phyloP scores from a whole-genome alignment of 495 filamentous ascomycete genomes.

The Bacidia gigantensis region DNA sequence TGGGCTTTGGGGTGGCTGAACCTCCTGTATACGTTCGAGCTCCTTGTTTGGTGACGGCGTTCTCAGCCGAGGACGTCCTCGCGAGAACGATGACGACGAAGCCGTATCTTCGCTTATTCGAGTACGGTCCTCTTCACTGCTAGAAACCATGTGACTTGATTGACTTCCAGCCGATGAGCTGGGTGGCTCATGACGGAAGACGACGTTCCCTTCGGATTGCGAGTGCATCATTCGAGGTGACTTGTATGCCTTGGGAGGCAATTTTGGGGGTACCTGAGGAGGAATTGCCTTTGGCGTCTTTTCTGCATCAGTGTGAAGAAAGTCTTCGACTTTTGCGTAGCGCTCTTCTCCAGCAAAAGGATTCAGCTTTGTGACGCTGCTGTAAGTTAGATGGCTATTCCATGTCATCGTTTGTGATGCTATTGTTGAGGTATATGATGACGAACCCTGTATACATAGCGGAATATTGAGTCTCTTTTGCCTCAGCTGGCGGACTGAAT shows the following conservation, averaged over 20 bases:
- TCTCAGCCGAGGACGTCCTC: constrained; percentile 12
- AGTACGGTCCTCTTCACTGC: constrained; percentile 1
- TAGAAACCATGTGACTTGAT: constrained; percentile 1
- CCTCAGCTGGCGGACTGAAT: constrained; percentile 12
- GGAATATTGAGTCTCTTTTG: not conserved
- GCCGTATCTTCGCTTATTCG: constrained; percentile 7
- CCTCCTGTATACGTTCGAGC: constrained; percentile 17
- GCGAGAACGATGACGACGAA: constrained; percentile 9
- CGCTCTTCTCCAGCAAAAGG: constrained; percentile 22
- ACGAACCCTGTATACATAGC: constrained; percentile 14
- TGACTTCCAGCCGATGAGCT: constrained; percentile 1
- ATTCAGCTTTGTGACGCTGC: constrained; percentile 24
- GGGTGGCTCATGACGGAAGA: constrained; percentile 5
- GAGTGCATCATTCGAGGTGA: constrained; percentile 16
- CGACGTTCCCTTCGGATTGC: constrained; percentile 15
- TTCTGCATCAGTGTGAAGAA: constrained; percentile 6
- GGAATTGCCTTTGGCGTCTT: not conserved
- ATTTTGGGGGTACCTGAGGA: constrained; percentile 2
- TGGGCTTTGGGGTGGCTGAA: constrained; percentile 3
- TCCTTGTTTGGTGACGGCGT: constrained; percentile 14
- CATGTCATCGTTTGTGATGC: not conserved
- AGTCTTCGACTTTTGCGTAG: constrained; percentile 12
- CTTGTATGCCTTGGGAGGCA: constrained; percentile 7
- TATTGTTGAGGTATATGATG: not conserved
- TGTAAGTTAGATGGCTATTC: constrained; percentile 18